Base-by-base conservation (phyloP, 176 grass and related monocot genomes). In the Hordeum marinum region DNA sequence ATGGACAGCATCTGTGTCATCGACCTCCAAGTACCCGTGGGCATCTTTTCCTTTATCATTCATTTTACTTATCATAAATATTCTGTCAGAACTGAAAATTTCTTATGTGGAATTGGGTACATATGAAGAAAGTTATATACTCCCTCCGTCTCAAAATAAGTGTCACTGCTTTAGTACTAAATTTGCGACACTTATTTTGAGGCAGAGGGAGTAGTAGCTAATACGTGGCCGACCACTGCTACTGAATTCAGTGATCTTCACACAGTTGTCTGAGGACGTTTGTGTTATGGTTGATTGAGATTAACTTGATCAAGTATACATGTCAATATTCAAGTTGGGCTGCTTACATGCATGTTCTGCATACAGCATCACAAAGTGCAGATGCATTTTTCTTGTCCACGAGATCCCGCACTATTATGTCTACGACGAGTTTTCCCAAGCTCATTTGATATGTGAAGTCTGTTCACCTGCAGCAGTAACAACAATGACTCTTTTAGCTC, bases 1-100 rank as follows among this genome's bases (percentile, higher is more conserved):
- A 98, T 98, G 96, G 89, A 95, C 58, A 95, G 91, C 75, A 98
- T 98, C 69, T 17, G 63, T 58, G 84, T 83, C 43, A 98, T 95
- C 36, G 91, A 90, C 14, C 96, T 98, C 83, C 93, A 95, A 90
- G 93, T 93, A 85, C 93, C 96, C 20, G 91, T 98, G 61, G n/a
- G 88, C 80, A 40, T 72, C 73, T 63, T 66, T 78, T 85, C 79
- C n/a, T 80, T 55, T 76, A 41, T 27, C 26, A 82, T 88, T 29
- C 23, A 11, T 43, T 57, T 52, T 52, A 36, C 35, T 36, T 36
- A 62, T 48, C 41, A 72, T 78, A 43, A 35, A 52, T 6, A 21
- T 64, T 86, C 23, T 61, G 45, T 66, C 2, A 36, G 7, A 72
- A 46, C 63, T 17, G 1, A 61, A 32, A 6, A 21, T 81, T 72